Evolutionary conservation across 371 early-diverging fungal genomes (phyloP).

Genomic region (Apophysomyces elegans): DNA sequence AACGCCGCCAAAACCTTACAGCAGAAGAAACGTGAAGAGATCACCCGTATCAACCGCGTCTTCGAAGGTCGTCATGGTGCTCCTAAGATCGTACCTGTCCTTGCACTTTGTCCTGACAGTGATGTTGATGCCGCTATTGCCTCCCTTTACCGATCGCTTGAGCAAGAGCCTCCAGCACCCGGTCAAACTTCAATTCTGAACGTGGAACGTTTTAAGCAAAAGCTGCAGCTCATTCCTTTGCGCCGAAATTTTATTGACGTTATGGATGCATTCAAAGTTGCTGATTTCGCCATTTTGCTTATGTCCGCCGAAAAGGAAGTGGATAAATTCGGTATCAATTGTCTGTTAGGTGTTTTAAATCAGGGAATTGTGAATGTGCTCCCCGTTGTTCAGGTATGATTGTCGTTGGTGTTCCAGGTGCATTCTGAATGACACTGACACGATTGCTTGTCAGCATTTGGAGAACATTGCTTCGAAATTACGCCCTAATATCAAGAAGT

Average conservation of each 20-base stretch:
- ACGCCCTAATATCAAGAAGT: constrained; percentile 77
- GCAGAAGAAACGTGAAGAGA: constrained; percentile 81
- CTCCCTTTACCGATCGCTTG: constrained; percentile 61
- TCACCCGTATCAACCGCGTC: constrained; percentile 69
- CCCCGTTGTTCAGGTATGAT: constrained; percentile 63
- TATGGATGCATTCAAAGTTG: constrained; percentile 88
- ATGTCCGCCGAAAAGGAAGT: constrained; percentile 92
- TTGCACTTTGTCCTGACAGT: constrained; percentile 87
- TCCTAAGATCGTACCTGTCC: constrained; percentile 82
- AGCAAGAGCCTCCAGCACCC: constrained; percentile 44
- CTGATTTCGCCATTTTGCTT: constrained; percentile 87
- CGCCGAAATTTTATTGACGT: constrained; percentile 74
- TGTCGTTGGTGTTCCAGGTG: too few species aligned
- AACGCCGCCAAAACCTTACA: constrained; percentile 83
- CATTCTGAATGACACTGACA: background rate
- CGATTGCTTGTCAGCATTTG: constrained; percentile 55
- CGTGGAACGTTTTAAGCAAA: constrained; percentile 85
- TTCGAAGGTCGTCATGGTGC: constrained; percentile 84
- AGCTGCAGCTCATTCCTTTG: constrained; percentile 73
- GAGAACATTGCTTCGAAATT: constrained; percentile 67
- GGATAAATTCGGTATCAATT: constrained; percentile 87
- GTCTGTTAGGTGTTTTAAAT: constrained; percentile 80
- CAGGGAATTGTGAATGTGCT: constrained; percentile 87
- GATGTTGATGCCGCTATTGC: constrained; percentile 55
- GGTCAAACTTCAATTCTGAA: constrained; percentile 30